Percentiles rank a stretch among this genome's conserved stretches.
Conservation (phyloP, 2,329 filamentous ascomycete species). For the Fusarium euwallaceae region DNA sequence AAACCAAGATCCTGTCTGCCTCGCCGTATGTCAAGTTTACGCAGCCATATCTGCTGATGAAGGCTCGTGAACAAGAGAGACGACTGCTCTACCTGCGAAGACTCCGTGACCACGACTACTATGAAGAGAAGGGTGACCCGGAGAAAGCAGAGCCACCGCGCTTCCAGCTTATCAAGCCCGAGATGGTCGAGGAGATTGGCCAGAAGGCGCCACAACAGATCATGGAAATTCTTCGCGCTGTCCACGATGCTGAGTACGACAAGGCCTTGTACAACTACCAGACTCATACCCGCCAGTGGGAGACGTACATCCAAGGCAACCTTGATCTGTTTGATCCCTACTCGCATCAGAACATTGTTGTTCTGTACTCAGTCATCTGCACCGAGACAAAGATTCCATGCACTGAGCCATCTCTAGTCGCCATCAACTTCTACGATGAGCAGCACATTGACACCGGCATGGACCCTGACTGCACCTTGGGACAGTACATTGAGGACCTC, state of each 20-base stretch:
- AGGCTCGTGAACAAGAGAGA: constrained; percentile 90
- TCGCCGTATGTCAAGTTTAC: constrained; percentile 97
- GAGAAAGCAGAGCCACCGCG: constrained; percentile 76
- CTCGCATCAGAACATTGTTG: constrained; percentile 95
- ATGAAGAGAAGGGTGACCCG: constrained; percentile 67
- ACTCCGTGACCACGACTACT: constrained; percentile 80
- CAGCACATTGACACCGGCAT: constrained; percentile 79
- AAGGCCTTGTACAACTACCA: constrained; percentile 94
- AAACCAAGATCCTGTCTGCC: constrained; percentile 92
- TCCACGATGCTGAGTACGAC: constrained; percentile 97
- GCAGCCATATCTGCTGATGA: constrained; percentile 92
- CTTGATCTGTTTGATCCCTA: constrained; percentile 93
- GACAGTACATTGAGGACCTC: constrained; percentile 94
- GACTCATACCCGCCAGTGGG: constrained; percentile 96
- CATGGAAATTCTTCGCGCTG: constrained; percentile 92
- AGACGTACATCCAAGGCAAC: constrained; percentile 91
- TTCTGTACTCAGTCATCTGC: constrained; percentile 93
- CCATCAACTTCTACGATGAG: constrained; percentile 94
- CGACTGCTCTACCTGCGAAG: constrained; percentile 85
- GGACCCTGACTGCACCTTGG: constrained; percentile 91
- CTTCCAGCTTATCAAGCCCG: constrained; percentile 92
- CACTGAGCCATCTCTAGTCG: constrained; percentile 89
- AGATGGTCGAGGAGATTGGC: constrained; percentile 91
- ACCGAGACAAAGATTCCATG: constrained; percentile 95
- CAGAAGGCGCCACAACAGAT: constrained; percentile 87